Evolutionary conservation across 345 rosid genomes (phyloP).

Genomic region (Euphorbia peplus): DNA sequence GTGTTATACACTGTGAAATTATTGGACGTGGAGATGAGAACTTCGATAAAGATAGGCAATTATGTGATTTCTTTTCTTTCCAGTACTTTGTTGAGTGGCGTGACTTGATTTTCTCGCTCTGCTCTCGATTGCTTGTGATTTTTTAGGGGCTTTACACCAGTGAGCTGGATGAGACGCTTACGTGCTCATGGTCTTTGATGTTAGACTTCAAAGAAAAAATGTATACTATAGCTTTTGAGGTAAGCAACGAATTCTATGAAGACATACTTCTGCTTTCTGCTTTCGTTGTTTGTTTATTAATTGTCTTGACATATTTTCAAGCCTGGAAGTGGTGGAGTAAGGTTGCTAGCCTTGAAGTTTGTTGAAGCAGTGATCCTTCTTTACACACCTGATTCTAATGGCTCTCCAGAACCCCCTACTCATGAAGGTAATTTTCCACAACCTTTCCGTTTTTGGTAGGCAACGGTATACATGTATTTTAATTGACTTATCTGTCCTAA

Average conservation of each 20-base stretch:
- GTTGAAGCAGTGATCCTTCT: constrained; percentile 85
- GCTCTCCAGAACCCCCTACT: constrained; percentile 52
- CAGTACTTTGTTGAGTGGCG: background rate
- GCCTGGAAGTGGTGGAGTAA: constrained; percentile 81
- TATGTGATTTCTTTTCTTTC: background rate
- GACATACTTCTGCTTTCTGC: constrained; percentile 14
- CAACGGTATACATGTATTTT: background rate
- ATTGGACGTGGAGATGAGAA: background rate
- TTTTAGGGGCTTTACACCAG: constrained; percentile 72
- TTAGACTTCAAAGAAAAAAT: constrained; percentile 80
- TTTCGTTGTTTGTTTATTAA: constrained; percentile 24
- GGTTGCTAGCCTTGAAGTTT: constrained; percentile 75
- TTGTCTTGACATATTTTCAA: constrained; percentile 29
- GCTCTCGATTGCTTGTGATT: constrained; percentile 4
- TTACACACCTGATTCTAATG: constrained; percentile 78
- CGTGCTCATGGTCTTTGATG: constrained; percentile 81
- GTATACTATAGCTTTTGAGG: constrained; percentile 75
- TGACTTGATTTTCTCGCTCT: constrained; percentile 15
- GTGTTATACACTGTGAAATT: background rate
- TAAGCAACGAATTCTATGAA: constrained; percentile 22
- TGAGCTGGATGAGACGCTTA: constrained; percentile 56
- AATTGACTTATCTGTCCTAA: too few species aligned
- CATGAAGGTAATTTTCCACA: constrained; percentile 51
- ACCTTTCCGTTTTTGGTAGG: constrained; percentile 9
- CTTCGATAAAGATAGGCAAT: background rate